Evolutionary conservation across 257 asterid genomes (phyloP).

Genomic region (Pogostemon cablin): DNA sequence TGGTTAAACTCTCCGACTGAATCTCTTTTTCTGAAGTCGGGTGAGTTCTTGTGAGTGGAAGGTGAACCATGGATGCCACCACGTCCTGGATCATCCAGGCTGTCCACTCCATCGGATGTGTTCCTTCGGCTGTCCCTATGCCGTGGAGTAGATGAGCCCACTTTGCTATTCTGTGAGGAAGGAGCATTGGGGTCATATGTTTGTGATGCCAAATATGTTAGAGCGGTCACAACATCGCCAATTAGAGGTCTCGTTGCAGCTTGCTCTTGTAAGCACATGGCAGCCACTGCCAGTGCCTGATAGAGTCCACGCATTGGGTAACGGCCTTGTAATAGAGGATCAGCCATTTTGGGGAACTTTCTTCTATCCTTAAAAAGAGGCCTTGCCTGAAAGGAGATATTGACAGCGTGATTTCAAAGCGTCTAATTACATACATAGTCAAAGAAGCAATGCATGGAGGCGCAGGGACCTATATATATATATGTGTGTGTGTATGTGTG

Average conservation of each 20-base stretch:
- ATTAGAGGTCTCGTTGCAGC: conserved; percentile 89
- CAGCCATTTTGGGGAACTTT: conserved; percentile 89
- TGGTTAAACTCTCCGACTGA: conserved; percentile 32
- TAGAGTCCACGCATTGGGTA: conserved; percentile 89
- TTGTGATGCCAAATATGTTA: conserved; percentile 76
- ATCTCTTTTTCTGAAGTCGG: conserved; percentile 63
- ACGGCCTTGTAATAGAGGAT: conserved; percentile 81
- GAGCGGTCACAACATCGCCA: conserved; percentile 88
- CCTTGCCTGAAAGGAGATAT: conserved; percentile 59
- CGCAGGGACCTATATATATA: background rate
- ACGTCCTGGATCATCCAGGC: conserved; percentile 48
- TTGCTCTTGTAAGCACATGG: conserved; percentile 98
- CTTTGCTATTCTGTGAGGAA: conserved; percentile 48
- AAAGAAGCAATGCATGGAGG: background rate
- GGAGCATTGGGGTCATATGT: conserved; percentile 72
- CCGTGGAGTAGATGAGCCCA: conserved; percentile 70
- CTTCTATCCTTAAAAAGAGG: conserved; percentile 85
- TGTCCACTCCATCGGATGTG: conserved; percentile 52
- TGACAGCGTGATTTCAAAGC: background rate
- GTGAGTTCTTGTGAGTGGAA: conserved; percentile 61
- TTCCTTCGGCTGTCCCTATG: conserved; percentile 63
- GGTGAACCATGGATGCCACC: conserved; percentile 61
- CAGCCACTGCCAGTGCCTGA: conserved; percentile 94
- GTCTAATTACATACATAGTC: background rate
- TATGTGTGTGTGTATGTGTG: no score